Conservation (phyloP, 176 grass and related monocot genomes). For the Avena atlantica region DNA sequence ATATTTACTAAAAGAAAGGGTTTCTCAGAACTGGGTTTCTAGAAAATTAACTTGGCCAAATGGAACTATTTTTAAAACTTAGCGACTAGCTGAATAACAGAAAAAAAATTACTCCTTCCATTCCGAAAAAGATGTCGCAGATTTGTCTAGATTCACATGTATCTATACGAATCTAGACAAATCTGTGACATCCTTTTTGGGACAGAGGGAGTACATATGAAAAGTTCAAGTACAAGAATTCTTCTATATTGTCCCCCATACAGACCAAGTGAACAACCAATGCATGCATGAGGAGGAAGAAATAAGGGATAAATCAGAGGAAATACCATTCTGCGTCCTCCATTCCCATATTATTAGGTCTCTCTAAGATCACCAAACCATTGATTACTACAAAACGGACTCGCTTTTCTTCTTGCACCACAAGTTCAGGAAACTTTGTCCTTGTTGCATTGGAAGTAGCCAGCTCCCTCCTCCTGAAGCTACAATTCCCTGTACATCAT, state of each 20-base stretch:
- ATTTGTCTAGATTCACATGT: too few relatives aligned
- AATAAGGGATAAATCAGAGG: conserved; percentile 13
- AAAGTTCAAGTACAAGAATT: conserved; percentile 11
- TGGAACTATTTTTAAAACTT: background rate
- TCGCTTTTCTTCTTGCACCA: conserved; percentile 91
- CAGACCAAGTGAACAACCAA: background rate
- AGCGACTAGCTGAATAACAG: conserved; percentile 9
- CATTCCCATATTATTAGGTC: conserved; percentile 67
- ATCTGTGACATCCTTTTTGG: too few relatives aligned
- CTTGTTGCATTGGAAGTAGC: conserved; percentile 83
- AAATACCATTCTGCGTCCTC: conserved; percentile 77
- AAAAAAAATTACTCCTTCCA: background rate
- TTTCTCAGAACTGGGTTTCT: background rate
- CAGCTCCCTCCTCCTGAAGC: conserved; percentile 91
- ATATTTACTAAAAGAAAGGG: conserved; percentile 1
- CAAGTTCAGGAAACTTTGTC: conserved; percentile 84
- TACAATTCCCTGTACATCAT: conserved; percentile 64
- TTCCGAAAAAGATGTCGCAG: too few relatives aligned
- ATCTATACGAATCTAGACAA: too few relatives aligned
- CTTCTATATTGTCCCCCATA: conserved; percentile 1
- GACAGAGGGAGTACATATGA: background rate
- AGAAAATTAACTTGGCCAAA: conserved; percentile 9
- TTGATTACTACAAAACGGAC: conserved; percentile 96
- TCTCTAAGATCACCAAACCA: conserved; percentile 75
- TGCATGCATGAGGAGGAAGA: background rate